phyloP scores from a whole-genome alignment of 768 basidiomycete species.

The Mycena venus region DNA sequence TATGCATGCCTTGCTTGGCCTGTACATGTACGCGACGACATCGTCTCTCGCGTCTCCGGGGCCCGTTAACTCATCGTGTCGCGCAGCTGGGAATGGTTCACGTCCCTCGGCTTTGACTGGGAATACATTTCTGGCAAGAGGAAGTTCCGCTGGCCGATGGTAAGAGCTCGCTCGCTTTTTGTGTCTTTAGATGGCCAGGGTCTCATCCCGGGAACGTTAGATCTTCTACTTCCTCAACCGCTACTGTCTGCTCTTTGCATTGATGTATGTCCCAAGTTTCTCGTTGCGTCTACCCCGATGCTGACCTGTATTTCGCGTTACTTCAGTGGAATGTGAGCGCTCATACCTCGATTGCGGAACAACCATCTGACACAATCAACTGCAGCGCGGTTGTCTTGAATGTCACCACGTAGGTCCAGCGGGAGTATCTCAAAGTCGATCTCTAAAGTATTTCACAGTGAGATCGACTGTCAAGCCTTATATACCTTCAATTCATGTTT shows the following conservation, averaged over 20 bases:
- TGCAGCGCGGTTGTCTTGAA: constrained; percentile 69
- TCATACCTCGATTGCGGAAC: constrained; percentile 1
- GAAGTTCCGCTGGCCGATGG: constrained; percentile 78
- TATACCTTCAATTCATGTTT: constrained; percentile 77
- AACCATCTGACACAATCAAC: constrained; percentile 13
- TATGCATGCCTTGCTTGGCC: constrained; percentile 70
- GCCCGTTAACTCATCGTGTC: constrained; percentile 20
- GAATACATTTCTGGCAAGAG: constrained; percentile 68
- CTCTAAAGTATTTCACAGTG: constrained; percentile 41
- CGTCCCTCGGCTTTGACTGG: constrained; percentile 76
- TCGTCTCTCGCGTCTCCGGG: not conserved
- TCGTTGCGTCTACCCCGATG: not conserved
- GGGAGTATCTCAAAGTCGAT: not conserved
- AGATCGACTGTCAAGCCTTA: constrained; percentile 74
- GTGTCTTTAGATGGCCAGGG: not conserved
- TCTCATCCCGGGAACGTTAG: constrained; percentile 49
- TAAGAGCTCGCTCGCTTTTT: constrained; percentile 42
- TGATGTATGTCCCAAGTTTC: constrained; percentile 53
- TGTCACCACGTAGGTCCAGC: constrained; percentile 60
- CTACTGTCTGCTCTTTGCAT: constrained; percentile 73
- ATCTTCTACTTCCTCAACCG: constrained; percentile 79
- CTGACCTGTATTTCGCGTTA: not conserved
- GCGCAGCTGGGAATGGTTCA: constrained; percentile 76
- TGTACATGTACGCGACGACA: constrained; percentile 74
- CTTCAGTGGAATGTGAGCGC: constrained; percentile 68